phyloP scores from a whole-genome alignment of 1,284 basidiomycete species.

The Rugiboletus extremiorientalis region DNA sequence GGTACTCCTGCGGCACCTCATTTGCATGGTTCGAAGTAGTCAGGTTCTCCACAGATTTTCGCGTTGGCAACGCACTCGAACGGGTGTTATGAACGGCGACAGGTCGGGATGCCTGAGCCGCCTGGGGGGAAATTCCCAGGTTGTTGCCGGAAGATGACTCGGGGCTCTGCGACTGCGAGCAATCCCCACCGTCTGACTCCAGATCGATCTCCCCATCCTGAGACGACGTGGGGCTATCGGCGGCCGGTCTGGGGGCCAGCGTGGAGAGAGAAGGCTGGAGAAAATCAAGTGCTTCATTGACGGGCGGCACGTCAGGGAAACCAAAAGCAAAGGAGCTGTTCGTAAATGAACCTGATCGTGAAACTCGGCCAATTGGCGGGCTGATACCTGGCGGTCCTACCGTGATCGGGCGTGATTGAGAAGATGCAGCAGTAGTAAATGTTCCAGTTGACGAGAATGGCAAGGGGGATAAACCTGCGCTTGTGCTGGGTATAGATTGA shows the following conservation, averaged over 20 bases:
- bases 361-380: slow-evolving; percentile 53
- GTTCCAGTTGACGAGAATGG: slow-evolving; percentile 35
- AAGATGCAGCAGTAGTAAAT: slow-evolving; percentile 27
- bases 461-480: slow-evolving; percentile 28
- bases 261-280: slow-evolving; percentile 26
- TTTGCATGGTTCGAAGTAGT: slow-evolving; percentile 44
- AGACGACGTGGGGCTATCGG: slow-evolving; percentile 37
- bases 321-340: slow-evolving; percentile 46
- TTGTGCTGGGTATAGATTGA: slow-evolving; percentile 37
- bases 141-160: slow-evolving; percentile 30
- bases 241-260: slow-evolving; percentile 12
- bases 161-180: slow-evolving; percentile 31
- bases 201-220: slow-evolving; percentile 44
- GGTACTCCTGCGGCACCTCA: slow-evolving; percentile 81
- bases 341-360: slow-evolving; percentile 64
- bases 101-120: slow-evolving; percentile 24
- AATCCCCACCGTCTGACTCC: slow-evolving; percentile 40
- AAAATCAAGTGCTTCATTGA: slow-evolving; percentile 30
- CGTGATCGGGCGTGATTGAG: slow-evolving; percentile 26
- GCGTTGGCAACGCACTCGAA: slow-evolving; percentile 22
- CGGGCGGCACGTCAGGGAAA: slow-evolving; percentile 33
- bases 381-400: slow-evolving; percentile 28
- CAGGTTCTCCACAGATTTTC: slow-evolving; percentile 34
- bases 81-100: slow-evolving; percentile 20
- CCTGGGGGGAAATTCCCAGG: slow-evolving; percentile 20